A percentile compares a stretch with the other conserved stretches of the same genome.
These are phyloP conservation scores for Hirschioporus abietinus DNA, from an alignment of 768 basidiomycete genomes.

Conservation along the genomic window DNA sequence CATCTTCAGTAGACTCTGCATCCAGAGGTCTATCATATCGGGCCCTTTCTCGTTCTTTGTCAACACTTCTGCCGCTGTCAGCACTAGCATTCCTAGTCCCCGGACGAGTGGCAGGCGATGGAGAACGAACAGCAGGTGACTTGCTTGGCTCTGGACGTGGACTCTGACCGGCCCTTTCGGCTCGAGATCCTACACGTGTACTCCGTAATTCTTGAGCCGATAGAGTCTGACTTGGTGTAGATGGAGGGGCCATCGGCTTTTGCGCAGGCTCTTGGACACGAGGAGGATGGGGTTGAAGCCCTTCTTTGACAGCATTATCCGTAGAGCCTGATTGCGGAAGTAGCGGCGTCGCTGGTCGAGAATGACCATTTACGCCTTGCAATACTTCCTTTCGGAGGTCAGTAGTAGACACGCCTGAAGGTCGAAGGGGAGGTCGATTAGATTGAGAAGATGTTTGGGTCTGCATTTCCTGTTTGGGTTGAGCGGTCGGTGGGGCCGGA, in stretches of 20 bases:
- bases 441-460: not conserved
- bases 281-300: not conserved
- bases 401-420: not conserved
- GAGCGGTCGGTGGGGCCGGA: not conserved
- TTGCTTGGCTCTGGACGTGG: constrained; percentile 25
- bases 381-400: not conserved
- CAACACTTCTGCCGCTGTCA: constrained; percentile 56
- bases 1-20: constrained; percentile 44
- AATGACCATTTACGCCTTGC: not conserved
- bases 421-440: not conserved
- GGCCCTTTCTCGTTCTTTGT: constrained; percentile 46
- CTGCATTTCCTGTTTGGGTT: not conserved
- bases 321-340: not conserved
- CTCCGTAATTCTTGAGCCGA: constrained; percentile 78
- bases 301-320: not conserved
- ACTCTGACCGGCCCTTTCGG: constrained; percentile 38
- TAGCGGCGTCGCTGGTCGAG: not conserved
- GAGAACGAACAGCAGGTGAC: constrained; percentile 50
- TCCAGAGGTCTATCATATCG: constrained; percentile 45
- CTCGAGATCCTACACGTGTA: constrained; percentile 6
- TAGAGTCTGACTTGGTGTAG: constrained; percentile 68
- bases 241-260: constrained; percentile 71
- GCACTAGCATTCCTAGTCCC: constrained; percentile 65
- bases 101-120: constrained; percentile 59
- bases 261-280: not conserved